These are phyloP conservation scores for Asterionellopsis glacialis DNA, from an alignment of 108 stramenopile genomes.

Conservation along the genomic window DNA sequence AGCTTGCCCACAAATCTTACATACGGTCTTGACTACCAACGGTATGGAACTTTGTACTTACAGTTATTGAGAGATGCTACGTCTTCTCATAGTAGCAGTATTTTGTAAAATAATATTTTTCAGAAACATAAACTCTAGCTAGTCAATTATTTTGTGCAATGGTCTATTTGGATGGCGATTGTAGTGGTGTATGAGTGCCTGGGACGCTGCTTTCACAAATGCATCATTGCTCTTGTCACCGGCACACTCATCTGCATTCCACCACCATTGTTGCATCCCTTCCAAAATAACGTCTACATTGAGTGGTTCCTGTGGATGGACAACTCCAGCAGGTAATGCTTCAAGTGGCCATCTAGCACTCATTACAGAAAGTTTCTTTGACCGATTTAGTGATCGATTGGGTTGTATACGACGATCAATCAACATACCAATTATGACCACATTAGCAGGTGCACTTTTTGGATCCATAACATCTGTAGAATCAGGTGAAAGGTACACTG, in stretches of 20 bases:
- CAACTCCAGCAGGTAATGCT: conserved; percentile 33
- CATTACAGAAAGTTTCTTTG: conserved; percentile 31
- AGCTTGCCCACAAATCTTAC: conserved; percentile 14
- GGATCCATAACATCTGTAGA: conserved; percentile 42
- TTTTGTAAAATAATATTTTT: background rate
- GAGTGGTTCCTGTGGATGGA: conserved; percentile 52
- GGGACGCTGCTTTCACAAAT: conserved; percentile 48
- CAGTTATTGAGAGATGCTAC: conserved; percentile 10
- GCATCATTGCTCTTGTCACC: conserved; percentile 7
- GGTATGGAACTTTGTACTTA: conserved; percentile 39
- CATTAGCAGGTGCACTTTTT: conserved; percentile 33
- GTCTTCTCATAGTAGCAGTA: background rate
- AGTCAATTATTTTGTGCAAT: conserved; percentile 19
- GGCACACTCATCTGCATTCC: conserved; percentile 30
- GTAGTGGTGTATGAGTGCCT: conserved; percentile 53
- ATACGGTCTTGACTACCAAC: conserved; percentile 33
- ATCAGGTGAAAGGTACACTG: conserved; percentile 79
- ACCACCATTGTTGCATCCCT: conserved; percentile 71
- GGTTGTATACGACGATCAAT: conserved; percentile 73
- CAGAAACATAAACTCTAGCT: background rate
- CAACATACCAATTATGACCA: conserved; percentile 68
- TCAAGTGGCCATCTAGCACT: conserved; percentile 46
- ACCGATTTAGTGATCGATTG: conserved; percentile 52
- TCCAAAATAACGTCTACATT: conserved; percentile 81
- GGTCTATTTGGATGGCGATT: conserved; percentile 67